phyloP scores from a whole-genome alignment of 2,329 filamentous ascomycete genomes.

The Aspergillus unguis region DNA sequence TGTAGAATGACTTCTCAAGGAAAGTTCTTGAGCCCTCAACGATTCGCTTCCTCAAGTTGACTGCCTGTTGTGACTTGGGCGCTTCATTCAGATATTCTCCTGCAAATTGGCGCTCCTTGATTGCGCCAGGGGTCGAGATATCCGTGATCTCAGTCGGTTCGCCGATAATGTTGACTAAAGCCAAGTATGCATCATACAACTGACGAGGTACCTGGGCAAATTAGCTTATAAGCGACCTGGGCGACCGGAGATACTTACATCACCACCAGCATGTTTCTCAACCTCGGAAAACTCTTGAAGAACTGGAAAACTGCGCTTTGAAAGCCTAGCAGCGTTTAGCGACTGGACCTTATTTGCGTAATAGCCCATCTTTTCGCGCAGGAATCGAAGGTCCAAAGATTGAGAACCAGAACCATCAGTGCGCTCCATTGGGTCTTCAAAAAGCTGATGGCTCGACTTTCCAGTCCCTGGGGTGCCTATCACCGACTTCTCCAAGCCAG shows the following conservation, averaged over 20 bases:
- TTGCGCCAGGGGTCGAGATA: constrained; percentile 59
- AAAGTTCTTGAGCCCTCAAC: constrained; percentile 74
- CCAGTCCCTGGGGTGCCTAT: constrained; percentile 71
- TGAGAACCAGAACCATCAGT: constrained; percentile 50
- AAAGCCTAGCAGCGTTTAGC: constrained; percentile 70
- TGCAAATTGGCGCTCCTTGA: constrained; percentile 73
- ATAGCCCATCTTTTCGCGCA: constrained; percentile 78
- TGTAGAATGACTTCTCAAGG: constrained; percentile 76
- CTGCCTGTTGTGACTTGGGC: constrained; percentile 59
- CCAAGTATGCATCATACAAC: constrained; percentile 76
- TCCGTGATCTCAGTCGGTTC: constrained; percentile 64
- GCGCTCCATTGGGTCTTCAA: constrained; percentile 64
- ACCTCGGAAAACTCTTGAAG: constrained; percentile 72
- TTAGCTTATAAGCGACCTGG: constrained; percentile 15
- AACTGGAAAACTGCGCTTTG: constrained; percentile 67
- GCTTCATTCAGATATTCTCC: constrained; percentile 73
- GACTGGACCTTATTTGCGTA: constrained; percentile 75
- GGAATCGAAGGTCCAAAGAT: constrained; percentile 68
- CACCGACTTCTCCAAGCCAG: constrained; percentile 75
- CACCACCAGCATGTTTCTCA: constrained; percentile 66
- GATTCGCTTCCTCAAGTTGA: constrained; percentile 72
- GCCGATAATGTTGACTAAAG: constrained; percentile 72
- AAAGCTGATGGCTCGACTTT: constrained; percentile 61
- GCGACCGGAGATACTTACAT: constrained; percentile 41
- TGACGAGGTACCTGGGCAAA: constrained; percentile 62